phyloP scores from a whole-genome alignment of 257 asterid species.

The Fraxinus anomala region DNA sequence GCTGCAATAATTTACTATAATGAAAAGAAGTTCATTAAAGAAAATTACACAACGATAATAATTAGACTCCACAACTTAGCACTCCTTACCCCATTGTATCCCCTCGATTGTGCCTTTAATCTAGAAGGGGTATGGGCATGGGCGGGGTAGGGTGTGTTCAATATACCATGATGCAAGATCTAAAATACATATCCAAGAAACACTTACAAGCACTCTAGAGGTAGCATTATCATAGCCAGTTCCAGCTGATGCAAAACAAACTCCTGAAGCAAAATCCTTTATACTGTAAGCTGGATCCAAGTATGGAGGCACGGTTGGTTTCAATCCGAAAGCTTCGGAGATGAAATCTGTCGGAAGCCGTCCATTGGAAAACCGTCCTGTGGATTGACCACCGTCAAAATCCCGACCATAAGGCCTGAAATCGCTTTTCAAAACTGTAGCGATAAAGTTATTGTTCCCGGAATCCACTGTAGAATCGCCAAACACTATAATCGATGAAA shows the following conservation, averaged over 20 bases:
- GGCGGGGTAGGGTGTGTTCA: not conserved
- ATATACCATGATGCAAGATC: not conserved
- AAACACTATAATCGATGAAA: conserved; percentile 41
- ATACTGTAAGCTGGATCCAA: conserved; percentile 43
- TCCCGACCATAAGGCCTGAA: conserved; percentile 48
- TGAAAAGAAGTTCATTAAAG: no score
- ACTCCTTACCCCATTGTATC: no score
- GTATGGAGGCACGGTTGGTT: conserved; percentile 44
- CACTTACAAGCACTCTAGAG: conserved; percentile 38
- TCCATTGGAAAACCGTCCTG: conserved; percentile 47
- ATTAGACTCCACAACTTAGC: no score
- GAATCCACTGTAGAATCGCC: conserved; percentile 53
- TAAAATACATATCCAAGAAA: not conserved
- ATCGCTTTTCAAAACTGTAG: conserved; percentile 37
- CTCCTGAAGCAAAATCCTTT: conserved; percentile 43
- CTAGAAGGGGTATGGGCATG: not conserved
- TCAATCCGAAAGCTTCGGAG: conserved; percentile 43
- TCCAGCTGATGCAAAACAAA: conserved; percentile 54
- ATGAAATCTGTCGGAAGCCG: conserved; percentile 41
- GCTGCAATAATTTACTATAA: no score
- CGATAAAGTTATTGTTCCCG: conserved; percentile 41
- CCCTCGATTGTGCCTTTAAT: not conserved
- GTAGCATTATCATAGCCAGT: conserved; percentile 48
- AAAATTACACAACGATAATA: no score
- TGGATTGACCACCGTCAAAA: conserved; percentile 33